Percentiles rank a stretch among this genome's conserved stretches.
phyloP scores from a whole-genome alignment of 164 flowering plant species.

The Warburgia ugandensis region DNA sequence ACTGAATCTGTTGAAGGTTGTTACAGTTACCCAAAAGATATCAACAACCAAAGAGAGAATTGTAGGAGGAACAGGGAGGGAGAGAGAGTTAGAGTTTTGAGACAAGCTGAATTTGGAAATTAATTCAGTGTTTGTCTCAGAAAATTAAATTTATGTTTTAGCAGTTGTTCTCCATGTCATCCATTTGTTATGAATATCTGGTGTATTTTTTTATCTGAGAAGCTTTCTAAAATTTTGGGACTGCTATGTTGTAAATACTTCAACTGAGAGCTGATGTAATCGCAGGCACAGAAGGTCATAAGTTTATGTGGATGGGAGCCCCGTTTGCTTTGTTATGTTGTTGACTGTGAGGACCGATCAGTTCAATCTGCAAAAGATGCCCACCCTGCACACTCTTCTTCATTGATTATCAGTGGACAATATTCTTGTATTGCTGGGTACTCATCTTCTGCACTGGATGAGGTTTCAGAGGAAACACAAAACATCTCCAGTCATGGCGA shows the following conservation, averaged over 20 bases:
- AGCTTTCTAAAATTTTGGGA: neutral
- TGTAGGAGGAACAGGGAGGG: too few species aligned
- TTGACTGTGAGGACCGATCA: constrained; percentile 43
- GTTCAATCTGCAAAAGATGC: constrained; percentile 24
- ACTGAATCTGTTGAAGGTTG: too few species aligned
- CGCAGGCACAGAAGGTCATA: constrained; percentile 81
- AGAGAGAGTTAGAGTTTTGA: too few species aligned
- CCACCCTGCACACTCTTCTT: constrained; percentile 12
- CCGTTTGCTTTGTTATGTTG: constrained; percentile 62
- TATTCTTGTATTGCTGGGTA: constrained; percentile 14
- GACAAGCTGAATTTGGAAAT: too few species aligned
- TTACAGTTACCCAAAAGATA: too few species aligned
- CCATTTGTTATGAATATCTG: neutral
- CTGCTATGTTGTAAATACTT: neutral
- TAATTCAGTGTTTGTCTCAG: too few species aligned
- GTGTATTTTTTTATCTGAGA: neutral
- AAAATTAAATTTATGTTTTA: neutral
- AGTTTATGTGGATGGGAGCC: constrained; percentile 96
- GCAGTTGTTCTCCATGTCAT: neutral
- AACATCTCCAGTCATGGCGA: constrained; percentile 10
- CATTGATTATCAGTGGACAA: constrained; percentile 18
- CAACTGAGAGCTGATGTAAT: constrained; percentile 9
- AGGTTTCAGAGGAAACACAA: constrained; percentile 19
- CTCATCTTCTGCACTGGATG: constrained; percentile 19
- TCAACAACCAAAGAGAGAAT: too few species aligned